Base-by-base conservation (phyloP, 495 filamentous ascomycete genomes). In the Penicillium nucicola region DNA sequence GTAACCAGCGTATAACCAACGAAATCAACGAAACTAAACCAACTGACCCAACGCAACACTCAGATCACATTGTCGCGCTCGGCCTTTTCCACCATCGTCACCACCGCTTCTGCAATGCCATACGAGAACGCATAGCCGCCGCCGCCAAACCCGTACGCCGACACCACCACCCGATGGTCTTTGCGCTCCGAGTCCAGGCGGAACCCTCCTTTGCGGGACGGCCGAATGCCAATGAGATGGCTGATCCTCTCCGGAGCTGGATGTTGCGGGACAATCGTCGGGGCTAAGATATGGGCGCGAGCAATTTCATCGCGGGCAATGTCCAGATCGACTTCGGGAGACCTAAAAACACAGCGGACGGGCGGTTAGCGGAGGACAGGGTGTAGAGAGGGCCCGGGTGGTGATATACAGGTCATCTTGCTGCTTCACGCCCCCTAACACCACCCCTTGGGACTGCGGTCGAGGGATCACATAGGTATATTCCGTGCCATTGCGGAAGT, bases 401-500 rank as follows among this genome's bases (percentile, higher is more conserved):
- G 22, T 15, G n/a, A 47, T 67, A 42, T 58, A 75, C 72, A 75
- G 45, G 13, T 64, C 62, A 28, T 63, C 68, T 45, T 60, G 59
- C 32, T 75, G 68, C 43, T 77, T 79, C 39, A 75, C 67, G 1
- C 76, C 76, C 11, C 76, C 76, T 15, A 79, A 48, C 1, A 79
- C 65, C 4, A 77, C 65, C 7, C 72, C 75, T 6, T 64, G 58
- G 11, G 72, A 69, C 4, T 65, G 45, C 5, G 71, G 66, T n/a
- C 75, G 68, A 15, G 76, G 76, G 36, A 79, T 79, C 15, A 79
- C 57, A 50, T 79, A 77, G 14, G 75, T 77, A 42, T 79, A 79
- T 45, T 77, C 72, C 7, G 64, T 57, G 30, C 75, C 76, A 42
- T 73, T 73, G 1, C 68, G 66, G 33, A 76, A 74, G 41, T 72